Evolutionary conservation across 2,329 filamentous ascomycete species (phyloP), one percentile per base, ranked within the genome.

Genomic region (Leptographium procerum): DNA sequence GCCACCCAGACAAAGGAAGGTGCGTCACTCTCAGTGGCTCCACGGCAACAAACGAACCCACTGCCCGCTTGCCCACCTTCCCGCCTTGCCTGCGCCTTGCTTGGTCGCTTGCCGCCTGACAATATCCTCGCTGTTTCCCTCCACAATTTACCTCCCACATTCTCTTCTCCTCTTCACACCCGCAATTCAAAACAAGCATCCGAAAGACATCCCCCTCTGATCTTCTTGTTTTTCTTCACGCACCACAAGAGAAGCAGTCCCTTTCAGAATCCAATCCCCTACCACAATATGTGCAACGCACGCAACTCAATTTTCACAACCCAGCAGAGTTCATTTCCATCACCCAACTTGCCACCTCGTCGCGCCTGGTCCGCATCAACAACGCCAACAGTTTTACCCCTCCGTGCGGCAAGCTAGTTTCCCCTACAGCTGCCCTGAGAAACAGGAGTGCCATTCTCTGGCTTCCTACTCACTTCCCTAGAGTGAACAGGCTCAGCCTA

Each of bases 231-330:
- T 31, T 22, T 4, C 29, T 40, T 33, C 40, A 8, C 29, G 19
- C 47, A 4, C 26, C 47, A 29, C 47, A 50, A 50, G 47, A 50
- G 16, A 26, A 50, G 29, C 47, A 16, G 29, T 29, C 47, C 14
- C 14, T 29, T 50, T 26, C 29, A 50, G 24, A 10, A 29, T n/a
- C 26, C 31, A 36, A 36, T 53, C 29, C 52, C 13, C 24, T 54
- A 63, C 59, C 61, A 47, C 61, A 65, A 63, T 59, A 67, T 68
- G 67, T 63, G 57, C 61, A 63, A 47, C 63, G 62, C 60, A 63
- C 61, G 57, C 56, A 65, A 61, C 52, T 19, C 51, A 45, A 55
- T 61, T 56, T 60, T 57, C 58, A 64, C 47, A 24, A 43, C 59
- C 60, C 26, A 48, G 26, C 43, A 54, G 52, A 57, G 13, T 14